Percentiles rank a stretch among this genome's conserved stretches.
phyloP scores from a whole-genome alignment of 2,329 filamentous ascomycete genomes.

The Talaromyces amestolkiae region DNA sequence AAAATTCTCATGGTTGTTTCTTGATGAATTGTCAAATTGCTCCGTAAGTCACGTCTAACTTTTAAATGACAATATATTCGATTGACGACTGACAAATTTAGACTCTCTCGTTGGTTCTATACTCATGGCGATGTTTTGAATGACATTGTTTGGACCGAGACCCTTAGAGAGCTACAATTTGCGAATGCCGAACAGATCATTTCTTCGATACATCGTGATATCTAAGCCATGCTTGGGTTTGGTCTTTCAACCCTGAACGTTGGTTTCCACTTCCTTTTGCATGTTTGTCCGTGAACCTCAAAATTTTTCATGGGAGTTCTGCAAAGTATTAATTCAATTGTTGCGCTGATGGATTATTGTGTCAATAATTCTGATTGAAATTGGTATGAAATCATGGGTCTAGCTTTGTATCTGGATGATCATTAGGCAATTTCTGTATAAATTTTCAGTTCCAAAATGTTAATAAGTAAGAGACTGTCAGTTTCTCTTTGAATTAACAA shows the following conservation, averaged over 20 bases:
- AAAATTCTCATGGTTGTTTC: not conserved
- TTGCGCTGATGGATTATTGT: not conserved
- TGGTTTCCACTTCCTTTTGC: not conserved
- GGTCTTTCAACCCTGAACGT: not conserved
- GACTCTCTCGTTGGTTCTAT: not conserved
- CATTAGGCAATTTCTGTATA: too few species aligned
- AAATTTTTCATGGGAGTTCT: not conserved
- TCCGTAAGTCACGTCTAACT: not conserved
- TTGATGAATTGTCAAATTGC: not conserved
- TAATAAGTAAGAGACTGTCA: too few species aligned
- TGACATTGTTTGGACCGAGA: not conserved
- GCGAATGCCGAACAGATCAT: not conserved
- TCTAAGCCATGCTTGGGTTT: not conserved
- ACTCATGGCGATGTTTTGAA: not conserved
- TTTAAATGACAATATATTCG: not conserved
- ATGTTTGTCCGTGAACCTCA: not conserved
- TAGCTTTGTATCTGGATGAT: too few species aligned
- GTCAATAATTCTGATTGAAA: too few species aligned
- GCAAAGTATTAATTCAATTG: not conserved
- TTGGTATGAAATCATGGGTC: too few species aligned
- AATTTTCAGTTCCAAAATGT: too few species aligned
- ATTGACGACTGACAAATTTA: not conserved
- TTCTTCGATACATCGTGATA: not conserved
- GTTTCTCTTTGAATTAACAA: too few species aligned
- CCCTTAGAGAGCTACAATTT: not conserved